Evolutionary conservation across 257 asterid genomes (phyloP).

Genomic region (Salvia rosmarinus): DNA sequence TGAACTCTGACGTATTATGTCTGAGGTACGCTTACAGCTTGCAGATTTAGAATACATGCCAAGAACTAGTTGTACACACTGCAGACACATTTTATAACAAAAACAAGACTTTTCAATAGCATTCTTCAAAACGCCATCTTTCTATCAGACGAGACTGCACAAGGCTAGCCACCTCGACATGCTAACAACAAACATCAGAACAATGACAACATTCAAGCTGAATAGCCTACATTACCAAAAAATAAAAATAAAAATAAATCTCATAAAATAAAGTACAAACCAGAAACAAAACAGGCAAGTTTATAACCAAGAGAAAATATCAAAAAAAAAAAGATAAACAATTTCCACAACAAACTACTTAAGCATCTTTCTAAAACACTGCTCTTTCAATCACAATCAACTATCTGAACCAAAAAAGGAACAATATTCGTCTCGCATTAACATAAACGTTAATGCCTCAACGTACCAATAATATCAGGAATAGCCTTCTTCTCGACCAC

Average conservation of each 20-base stretch:
- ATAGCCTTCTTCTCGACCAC: constrained; percentile 72
- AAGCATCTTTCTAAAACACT: constrained; percentile 14
- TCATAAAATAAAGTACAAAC: constrained; percentile 1
- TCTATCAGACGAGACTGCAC: constrained; percentile 10
- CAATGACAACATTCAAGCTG: background rate
- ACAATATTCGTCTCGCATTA: background rate
- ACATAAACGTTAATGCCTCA: background rate
- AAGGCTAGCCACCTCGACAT: background rate
- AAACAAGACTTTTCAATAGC: background rate
- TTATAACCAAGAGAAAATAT: background rate
- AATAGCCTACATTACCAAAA: background rate
- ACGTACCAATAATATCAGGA: constrained; percentile 87
- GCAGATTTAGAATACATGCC: background rate
- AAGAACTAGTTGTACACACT: background rate
- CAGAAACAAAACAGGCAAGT: background rate
- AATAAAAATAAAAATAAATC: background rate
- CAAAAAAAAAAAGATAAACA: background rate
- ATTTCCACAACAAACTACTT: background rate
- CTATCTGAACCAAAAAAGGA: constrained; percentile 12
- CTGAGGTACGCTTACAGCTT: constrained; percentile 13
- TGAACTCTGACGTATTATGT: constrained; percentile 4
- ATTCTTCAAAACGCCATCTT: background rate
- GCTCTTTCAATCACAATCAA: background rate
- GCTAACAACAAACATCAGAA: background rate
- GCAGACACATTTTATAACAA: background rate